Base-by-base conservation (phyloP, 768 basidiomycete genomes). In the Amanita muscaria region DNA sequence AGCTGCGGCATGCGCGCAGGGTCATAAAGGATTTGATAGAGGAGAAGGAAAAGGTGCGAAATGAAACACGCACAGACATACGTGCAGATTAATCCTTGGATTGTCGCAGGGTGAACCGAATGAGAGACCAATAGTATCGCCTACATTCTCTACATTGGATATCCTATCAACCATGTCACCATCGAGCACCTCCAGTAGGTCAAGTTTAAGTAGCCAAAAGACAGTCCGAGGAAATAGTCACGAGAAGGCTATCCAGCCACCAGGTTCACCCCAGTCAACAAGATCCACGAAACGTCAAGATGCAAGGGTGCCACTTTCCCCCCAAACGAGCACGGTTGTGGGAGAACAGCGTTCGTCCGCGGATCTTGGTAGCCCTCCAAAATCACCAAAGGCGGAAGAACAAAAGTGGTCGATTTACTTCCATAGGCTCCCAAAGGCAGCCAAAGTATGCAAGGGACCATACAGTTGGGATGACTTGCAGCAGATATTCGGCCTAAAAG, bases 21-120 rank as follows among this genome's bases (percentile, higher is more conserved):
- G 64, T 73, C 11, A 59, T 76, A 43, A 53, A 59, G 30, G 64
- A 69, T 47, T 56, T 77, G 22, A 40, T 75, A 12, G 59, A 66
- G 22, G 69, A 73, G 46, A 60, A 63, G 35, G 65, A 68, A 56
- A 60, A 68, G 53, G 54, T 49, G 33, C 44, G 38, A 47, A n/a
- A 27, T 49, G 14, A 16, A 43, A 12, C 11, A 31, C 3, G 19
- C 11, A 12, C 22, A 15, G 15, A 30, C 18, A 30, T 14, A 22
- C 12, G 29, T 21, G 5, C 10, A 23, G 19, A 38, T 47, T 5
- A 39, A n/a, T n/a, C n/a, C n/a, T n/a, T n/a, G n/a, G n/a, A n/a
- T n/a, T n/a, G n/a, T n/a, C n/a, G n/a, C n/a, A n/a, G n/a, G n/a
- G n/a, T n/a, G n/a, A n/a, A n/a, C n/a, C n/a, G n/a, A n/a, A n/a